Base-by-base conservation (phyloP, 805 yeast genomes). In the Ogataea corticis region DNA sequence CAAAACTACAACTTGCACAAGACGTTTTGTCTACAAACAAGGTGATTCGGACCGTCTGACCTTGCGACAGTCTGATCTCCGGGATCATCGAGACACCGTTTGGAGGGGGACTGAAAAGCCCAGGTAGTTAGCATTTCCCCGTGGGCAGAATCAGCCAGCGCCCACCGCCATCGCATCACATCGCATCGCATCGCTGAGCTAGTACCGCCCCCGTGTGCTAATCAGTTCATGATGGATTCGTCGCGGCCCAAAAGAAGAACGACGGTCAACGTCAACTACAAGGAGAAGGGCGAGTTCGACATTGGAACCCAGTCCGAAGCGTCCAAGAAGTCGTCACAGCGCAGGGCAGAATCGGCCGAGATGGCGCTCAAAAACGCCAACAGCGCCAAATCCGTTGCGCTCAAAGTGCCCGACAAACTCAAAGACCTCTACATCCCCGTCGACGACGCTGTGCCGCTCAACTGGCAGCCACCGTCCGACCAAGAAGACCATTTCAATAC, bases 381-480 rank as follows among this genome's bases (percentile, higher is more conserved):
- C 25, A 21, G 25, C 25, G 10, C 31, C 23, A 12, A 33, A 32
- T 15, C 33, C 42, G 27, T 34, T 10, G 33, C 36, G 9, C 11
- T 41, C 23, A 47, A 41, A 31, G 34, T 25, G 18, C 38, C 36
- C 17, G 45, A 43, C 15, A 47, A 51, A 35, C 15, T 45, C n/a
- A 45, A 43, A 41, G 37, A 41, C 42, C 49, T 35, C 31, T 61
- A 45, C 39, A 51, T 57, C 3, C 57, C 66, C 12, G 63, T 64
- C 7, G 69, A 64, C 41, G 61, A 62, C 2, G 59, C 59, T 28
- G 51, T 74, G 2, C 79, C 79, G 2, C 58, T 62, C 51, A 79
- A 78, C 58, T 78, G 79, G 79, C 82, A 76, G 54, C 79, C 82
- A 1, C 66, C 68, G 2, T 62, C 68, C 3, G 38, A 51, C 3